A percentile compares a stretch with the other conserved stretches of the same genome.
phyloP scores from a whole-genome alignment of 192 early-diverging fungal genomes.

The Entomortierella parvispora region DNA sequence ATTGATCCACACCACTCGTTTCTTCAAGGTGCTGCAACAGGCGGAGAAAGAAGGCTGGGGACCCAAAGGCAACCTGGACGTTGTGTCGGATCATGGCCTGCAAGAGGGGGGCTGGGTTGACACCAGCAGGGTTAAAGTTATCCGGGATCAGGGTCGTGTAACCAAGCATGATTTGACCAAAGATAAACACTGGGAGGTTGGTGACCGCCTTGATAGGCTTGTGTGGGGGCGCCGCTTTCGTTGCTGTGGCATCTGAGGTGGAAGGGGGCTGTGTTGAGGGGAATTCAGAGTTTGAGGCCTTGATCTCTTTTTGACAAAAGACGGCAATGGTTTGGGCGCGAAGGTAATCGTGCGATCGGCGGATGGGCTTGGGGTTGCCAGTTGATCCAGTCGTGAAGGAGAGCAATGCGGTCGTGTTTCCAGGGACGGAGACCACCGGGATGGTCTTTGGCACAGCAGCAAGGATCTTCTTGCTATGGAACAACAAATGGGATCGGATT shows the following conservation, averaged over 20 bases:
- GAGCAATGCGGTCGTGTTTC: conserved; percentile 40
- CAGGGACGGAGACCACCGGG: conserved; percentile 31
- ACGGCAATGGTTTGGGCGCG: conserved; percentile 49
- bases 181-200: conserved; percentile 49
- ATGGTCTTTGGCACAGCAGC: conserved; percentile 23
- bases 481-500: background rate
- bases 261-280: background rate
- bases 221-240: conserved; percentile 2
- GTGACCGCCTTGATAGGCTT: conserved; percentile 43
- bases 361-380: conserved; percentile 51
- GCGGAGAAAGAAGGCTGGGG: conserved; percentile 43
- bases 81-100: conserved; percentile 52
- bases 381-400: conserved; percentile 52
- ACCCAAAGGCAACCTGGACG: conserved; percentile 47
- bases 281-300: conserved; percentile 12
- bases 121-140: conserved; percentile 46
- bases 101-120: conserved; percentile 35
- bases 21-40: conserved; percentile 37
- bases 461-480: conserved; percentile 29
- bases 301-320: conserved; percentile 47
- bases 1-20: conserved; percentile 31
- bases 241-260: background rate
- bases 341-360: conserved; percentile 44
- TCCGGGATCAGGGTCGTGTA: conserved; percentile 49
- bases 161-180: conserved; percentile 50